These are phyloP conservation scores for Hypericum androsaemum DNA, from an alignment of 345 rosid genomes.

Conservation along the genomic window DNA sequence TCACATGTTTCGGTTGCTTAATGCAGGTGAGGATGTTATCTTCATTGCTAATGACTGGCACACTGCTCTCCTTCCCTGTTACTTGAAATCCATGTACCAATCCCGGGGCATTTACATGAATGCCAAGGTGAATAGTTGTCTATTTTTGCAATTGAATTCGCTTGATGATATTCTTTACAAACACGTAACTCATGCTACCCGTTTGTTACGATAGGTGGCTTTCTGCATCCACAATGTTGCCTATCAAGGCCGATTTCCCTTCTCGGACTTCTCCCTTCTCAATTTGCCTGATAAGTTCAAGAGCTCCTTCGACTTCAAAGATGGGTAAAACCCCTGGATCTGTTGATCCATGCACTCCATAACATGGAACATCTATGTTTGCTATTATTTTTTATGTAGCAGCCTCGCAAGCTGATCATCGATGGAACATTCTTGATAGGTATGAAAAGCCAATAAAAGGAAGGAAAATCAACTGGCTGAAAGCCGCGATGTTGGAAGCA, in stretches of 20 bases:
- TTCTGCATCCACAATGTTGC: slow-evolving; percentile 97
- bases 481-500: slow-evolving; percentile 77
- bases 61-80: slow-evolving; percentile 85
- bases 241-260: slow-evolving; percentile 77
- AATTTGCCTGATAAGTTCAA: slow-evolving; percentile 61
- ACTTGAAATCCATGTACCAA: slow-evolving; percentile 59
- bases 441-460: slow-evolving; percentile 61
- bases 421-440: slow-evolving; percentile 23
- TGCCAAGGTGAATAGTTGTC: slow-evolving; percentile 50
- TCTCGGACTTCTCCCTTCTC: slow-evolving; percentile 57
- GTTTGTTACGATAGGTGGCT: slow-evolving; percentile 41
- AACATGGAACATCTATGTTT: not conserved
- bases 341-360: too few relatives aligned
- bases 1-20: not conserved
- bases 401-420: slow-evolving; percentile 1
- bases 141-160: not conserved
- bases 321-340: slow-evolving; percentile 55
- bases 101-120: slow-evolving; percentile 52
- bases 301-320: slow-evolving; percentile 80
- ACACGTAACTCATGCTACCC: not conserved
- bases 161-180: not conserved
- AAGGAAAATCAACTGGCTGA: slow-evolving; percentile 96
- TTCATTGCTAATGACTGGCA: slow-evolving; percentile 96
- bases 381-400: too few relatives aligned
- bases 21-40: slow-evolving; percentile 71